Evolutionary conservation across 352 stramenopile genomes (phyloP), one percentile per base, ranked within the genome.

Genomic region (Globisporangium alternatum): DNA sequence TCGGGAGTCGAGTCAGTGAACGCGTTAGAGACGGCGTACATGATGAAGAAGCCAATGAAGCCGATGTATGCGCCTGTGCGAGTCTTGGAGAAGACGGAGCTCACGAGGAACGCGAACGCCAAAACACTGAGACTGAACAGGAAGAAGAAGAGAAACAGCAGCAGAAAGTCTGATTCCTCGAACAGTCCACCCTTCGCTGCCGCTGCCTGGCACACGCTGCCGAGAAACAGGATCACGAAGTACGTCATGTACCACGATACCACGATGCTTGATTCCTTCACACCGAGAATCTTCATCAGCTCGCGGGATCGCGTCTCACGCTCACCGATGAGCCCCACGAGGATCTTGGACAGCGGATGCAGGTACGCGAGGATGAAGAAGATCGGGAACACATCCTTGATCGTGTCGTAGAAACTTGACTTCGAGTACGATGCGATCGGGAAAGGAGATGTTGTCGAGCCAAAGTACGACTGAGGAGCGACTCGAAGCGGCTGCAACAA

Each of bases 361-460:
- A 98, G 60, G 66, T 96, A 97, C 17, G 88, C 80, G 37, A 98
- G 70, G 35, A 96, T 80, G 63, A 97, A 97, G 44, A 98, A 90
- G 37, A 98, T 70, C 1, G 81, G 60, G 56, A 94, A 91, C 2
- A 92, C 72, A 33, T 82, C 62, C 44, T 73, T 77, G 17, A 87
- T 68, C 9, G 65, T 66, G 5, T 80, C 69, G 66, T 89, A 95
- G 62, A 95, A 93, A 25, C 65, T 62, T 13, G 77, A 84, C 37
- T 62, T 75, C 5, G 65, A 28, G 48, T 73, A 88, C n/a, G 19
- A 56, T 8, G 73, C 61, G 21, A 80, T 70, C 0, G 78, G 76
- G 37, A 84, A 84, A n/a, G 78, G 70, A 19, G 72, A 67, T 3
- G 78, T 60, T 0, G 64, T 62, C 8, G 66, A 55, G 1, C 69